Evolutionary conservation across 2,329 filamentous ascomycete species (phyloP).

Genomic region (Sphaceloma murrayae): DNA sequence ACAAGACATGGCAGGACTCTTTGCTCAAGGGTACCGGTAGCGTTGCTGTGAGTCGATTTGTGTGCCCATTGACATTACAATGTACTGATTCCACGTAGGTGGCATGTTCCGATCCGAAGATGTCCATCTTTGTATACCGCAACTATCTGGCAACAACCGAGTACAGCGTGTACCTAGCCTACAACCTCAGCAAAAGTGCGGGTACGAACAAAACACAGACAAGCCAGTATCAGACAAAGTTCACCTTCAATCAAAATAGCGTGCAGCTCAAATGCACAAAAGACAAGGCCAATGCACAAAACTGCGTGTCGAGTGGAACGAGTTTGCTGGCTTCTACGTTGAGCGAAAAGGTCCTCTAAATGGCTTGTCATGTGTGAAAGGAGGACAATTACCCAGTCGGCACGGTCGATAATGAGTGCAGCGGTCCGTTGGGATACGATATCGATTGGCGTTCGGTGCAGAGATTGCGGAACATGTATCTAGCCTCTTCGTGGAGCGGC

Average conservation of each 20-base stretch:
- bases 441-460: too few species aligned
- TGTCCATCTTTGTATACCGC: conserved; percentile 3
- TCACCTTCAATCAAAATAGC: conserved; percentile 5
- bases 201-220: not conserved
- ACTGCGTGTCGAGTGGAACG: conserved; percentile 2
- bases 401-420: too few species aligned
- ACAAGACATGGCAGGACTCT: conserved; percentile 8
- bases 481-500: too few species aligned
- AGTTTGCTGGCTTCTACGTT: not conserved
- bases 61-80: not conserved
- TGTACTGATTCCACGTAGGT: not conserved
- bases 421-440: too few species aligned
- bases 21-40: not conserved
- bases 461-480: too few species aligned
- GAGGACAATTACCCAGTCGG: too few species aligned
- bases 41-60: not conserved
- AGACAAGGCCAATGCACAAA: conserved; percentile 6
- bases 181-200: not conserved
- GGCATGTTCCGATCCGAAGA: conserved; percentile 1
- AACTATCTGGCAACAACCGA: conserved; percentile 6
- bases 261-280: conserved; percentile 6
- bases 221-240: conserved; percentile 1
- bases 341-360: not conserved
- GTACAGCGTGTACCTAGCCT: not conserved
- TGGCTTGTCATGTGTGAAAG: too few species aligned